Base-by-base conservation (phyloP, 129 eudicot species). In the Tanacetum coccineum region DNA sequence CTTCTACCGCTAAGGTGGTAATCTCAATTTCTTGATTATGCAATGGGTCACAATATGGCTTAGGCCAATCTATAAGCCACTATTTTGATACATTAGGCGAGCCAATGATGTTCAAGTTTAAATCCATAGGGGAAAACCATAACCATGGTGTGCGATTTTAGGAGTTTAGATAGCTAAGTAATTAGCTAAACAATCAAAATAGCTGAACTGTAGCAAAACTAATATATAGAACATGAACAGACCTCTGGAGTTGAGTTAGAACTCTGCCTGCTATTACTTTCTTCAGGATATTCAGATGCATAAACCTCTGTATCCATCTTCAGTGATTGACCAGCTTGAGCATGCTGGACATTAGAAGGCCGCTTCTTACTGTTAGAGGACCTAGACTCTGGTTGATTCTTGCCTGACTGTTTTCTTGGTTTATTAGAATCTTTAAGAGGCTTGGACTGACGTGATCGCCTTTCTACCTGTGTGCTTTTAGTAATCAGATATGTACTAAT, bases 351-450 rank as follows among this genome's bases (percentile, higher is more conserved):
- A 57, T 7, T 66, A 28, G 69, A 60, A 19, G 77, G 74, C 59
- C 82, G 68, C 20, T 77, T 79, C 79, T 81, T 84, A 30, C 86
- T 84, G 22, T 87, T 85, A 2, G 87, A 81, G 18, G 88, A 83
- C 72, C 55, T 81, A 4, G 80, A 81, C 76, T 83, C 95, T 22
- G 52, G 2, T 46, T 70, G 81, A 71, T 76, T 84, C 69, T 75
- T 78, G 63, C 56, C 78, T 14, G 81, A 67, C 68, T 80, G 88
- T 75, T 76, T 87, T 78, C 76, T 81, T 62, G 81, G 19, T 80
- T 74, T 91, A 78, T 76, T 78, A 18, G 82, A 78, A 81, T 87
- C 93, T 45, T 79, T 48, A 57, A 78, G 81, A 51, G 91, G 72
- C 13, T 74, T 86, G 28, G 88, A 81, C 54, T 79, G 80, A 12